Base-by-base conservation (phyloP, 495 filamentous ascomycete species). In the Lophium mytilinum region DNA sequence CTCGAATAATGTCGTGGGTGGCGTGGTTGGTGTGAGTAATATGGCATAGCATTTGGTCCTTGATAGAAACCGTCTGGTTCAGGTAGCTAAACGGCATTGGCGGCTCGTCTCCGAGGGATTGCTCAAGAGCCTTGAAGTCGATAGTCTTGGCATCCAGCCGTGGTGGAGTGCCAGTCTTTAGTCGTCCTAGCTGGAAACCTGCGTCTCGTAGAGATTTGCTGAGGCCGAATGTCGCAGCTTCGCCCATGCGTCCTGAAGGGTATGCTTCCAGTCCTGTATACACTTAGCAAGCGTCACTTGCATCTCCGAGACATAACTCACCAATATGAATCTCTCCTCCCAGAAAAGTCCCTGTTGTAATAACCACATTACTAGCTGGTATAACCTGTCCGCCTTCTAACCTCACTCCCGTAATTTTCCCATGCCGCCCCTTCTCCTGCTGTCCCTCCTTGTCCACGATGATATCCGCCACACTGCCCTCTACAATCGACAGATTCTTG, bases 111-210 rank as follows among this genome's bases (percentile, higher is more conserved):
- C 93, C 93, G 37, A 65, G 70, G 59, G 96, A 91, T 1, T 80
- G 67, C 34, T 89, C 81, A 15, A 97, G 75, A 0, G 73, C 67
- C 10, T 76, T 72, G 67, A 87, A 96, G 66, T 95, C 78, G 66
- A 98, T 97, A 30, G 87, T 87, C 53, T 83, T 83, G 57, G 79
- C 83, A 62, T 90, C 89, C 43, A 98, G 73, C 9, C 93, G 82
- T 4, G 93, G 93, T 1, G 93, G 93, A 0, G 93, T 98, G 42
- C 93, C 93, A 1, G 93, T 98, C 76, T 98, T 98, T 55, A 98
- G 72, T 40, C 93, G 81, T 14, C 93, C 93, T 24, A 98, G 75
- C 63, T 88, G 79, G 71, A 98, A 98, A 8, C 94, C 93, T 17
- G 93, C 91, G 36, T 92, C 86, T 55, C 78, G 80, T 37, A 98